Evolutionary conservation across 345 rosid species (phyloP).

Genomic region (Diplotaxis tenuifolia): DNA sequence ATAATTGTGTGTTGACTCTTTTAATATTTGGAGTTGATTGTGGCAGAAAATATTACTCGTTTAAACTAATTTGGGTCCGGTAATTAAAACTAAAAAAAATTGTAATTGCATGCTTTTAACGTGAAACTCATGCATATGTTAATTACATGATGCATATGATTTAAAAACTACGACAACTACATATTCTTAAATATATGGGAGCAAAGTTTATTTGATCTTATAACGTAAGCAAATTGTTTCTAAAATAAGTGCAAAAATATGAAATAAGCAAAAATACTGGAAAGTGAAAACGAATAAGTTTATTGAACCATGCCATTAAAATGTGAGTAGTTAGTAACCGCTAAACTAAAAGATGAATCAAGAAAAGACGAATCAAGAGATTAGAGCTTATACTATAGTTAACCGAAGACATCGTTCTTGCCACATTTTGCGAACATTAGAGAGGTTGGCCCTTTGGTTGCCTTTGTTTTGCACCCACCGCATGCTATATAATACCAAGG

Average conservation of each 20-base stretch:
- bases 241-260: neutral
- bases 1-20: neutral
- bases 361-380: too few species aligned
- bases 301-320: neutral
- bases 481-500: neutral
- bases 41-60: neutral
- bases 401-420: neutral
- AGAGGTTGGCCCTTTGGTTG: neutral
- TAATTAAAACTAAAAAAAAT: too few species aligned
- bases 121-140: neutral
- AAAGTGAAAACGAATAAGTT: neutral
- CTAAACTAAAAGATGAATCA: neutral
- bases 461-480: neutral
- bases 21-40: neutral
- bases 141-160: neutral
- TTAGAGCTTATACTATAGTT: neutral
- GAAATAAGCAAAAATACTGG: neutral
- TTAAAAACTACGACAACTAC: too few species aligned
- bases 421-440: neutral
- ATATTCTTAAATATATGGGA: too few species aligned
- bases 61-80: neutral
- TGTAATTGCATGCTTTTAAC: neutral
- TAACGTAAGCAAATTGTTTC: neutral
- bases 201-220: too few species aligned
- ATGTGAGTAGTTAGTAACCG: neutral